Evolutionary conservation across 306 rosid genomes (phyloP).

Genomic region (Dryas octopetala): DNA sequence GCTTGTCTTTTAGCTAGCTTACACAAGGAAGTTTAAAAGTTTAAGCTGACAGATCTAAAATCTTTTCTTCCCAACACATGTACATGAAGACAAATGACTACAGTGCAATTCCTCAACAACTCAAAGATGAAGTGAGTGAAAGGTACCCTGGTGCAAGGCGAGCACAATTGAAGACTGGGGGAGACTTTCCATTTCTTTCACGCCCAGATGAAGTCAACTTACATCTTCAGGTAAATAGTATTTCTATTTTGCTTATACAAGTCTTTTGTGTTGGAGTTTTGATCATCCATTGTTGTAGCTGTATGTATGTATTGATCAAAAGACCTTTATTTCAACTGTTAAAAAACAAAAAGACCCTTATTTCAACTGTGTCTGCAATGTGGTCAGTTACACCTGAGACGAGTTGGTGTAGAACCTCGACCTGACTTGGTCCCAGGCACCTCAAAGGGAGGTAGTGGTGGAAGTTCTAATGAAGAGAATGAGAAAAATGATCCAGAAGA

Average conservation of each 20-base stretch:
- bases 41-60: slow-evolving; percentile 5
- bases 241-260: slow-evolving; percentile 6
- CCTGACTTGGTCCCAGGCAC: slow-evolving; percentile 60
- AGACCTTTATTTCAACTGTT: slow-evolving; percentile 21
- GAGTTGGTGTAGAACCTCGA: slow-evolving; percentile 91
- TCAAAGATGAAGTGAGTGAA: slow-evolving; percentile 85
- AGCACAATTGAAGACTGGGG: slow-evolving; percentile 83
- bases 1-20: not conserved
- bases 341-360: too few relatives aligned
- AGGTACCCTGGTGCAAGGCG: slow-evolving; percentile 89
- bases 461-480: slow-evolving; percentile 62
- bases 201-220: slow-evolving; percentile 99
- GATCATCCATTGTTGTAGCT: not conserved
- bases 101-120: slow-evolving; percentile 88
- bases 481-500: slow-evolving; percentile 42
- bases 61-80: not conserved
- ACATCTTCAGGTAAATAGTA: slow-evolving; percentile 76
- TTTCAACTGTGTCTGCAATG: slow-evolving; percentile 15
- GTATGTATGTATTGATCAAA: not conserved
- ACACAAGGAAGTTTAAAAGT: not conserved
- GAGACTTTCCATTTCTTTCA: slow-evolving; percentile 97
- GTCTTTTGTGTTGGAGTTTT: not conserved
- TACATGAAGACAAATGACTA: slow-evolving; percentile 85
- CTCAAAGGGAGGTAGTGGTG: slow-evolving; percentile 67
- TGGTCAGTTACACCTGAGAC: slow-evolving; percentile 80